Percentiles rank a stretch among this genome's conserved stretches.
Conservation (phyloP, 139 green algal genomes). For the Chlamydomonas sphaeroides region DNA sequence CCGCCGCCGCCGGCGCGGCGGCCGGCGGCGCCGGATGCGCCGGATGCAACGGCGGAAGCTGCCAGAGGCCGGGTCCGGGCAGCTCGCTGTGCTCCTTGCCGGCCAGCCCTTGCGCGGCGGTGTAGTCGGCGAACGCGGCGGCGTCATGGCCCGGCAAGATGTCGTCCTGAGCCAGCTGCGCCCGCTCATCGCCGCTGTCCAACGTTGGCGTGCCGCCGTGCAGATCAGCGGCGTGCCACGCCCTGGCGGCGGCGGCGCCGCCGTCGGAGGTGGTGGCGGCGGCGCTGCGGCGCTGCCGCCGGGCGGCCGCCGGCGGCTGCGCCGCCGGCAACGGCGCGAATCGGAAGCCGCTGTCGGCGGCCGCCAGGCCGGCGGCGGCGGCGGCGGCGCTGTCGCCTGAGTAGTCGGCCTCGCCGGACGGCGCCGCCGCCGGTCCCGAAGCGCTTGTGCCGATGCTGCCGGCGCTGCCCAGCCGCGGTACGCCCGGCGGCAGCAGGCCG, state of each 20-base stretch:
- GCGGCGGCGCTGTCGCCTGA: too few species aligned
- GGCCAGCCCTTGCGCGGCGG: neutral
- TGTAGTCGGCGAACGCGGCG: neutral
- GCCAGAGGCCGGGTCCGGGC: too few species aligned
- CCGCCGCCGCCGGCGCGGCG: too few species aligned
- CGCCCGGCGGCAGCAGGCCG: too few species aligned
- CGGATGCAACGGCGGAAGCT: too few species aligned
- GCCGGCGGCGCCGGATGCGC: too few species aligned
- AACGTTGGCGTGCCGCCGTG: constrained; percentile 29
- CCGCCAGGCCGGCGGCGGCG: too few species aligned
- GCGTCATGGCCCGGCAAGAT: constrained; percentile 34
- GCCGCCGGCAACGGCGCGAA: neutral
- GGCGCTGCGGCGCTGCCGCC: neutral
- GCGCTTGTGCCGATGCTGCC: too few species aligned
- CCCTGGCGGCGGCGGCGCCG: neutral
- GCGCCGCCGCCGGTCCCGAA: too few species aligned
- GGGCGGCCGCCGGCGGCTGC: neutral
- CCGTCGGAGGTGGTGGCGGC: too few species aligned
- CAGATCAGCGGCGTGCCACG: constrained; percentile 17
- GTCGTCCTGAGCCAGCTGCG: constrained; percentile 23
- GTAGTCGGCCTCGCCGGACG: too few species aligned
- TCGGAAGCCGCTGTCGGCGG: neutral
- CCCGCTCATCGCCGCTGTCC: constrained; percentile 28
- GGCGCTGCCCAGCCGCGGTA: neutral
- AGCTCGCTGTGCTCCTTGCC: too few species aligned